phyloP scores from a whole-genome alignment of 805 yeast genomes.

The Candida golubevii region DNA sequence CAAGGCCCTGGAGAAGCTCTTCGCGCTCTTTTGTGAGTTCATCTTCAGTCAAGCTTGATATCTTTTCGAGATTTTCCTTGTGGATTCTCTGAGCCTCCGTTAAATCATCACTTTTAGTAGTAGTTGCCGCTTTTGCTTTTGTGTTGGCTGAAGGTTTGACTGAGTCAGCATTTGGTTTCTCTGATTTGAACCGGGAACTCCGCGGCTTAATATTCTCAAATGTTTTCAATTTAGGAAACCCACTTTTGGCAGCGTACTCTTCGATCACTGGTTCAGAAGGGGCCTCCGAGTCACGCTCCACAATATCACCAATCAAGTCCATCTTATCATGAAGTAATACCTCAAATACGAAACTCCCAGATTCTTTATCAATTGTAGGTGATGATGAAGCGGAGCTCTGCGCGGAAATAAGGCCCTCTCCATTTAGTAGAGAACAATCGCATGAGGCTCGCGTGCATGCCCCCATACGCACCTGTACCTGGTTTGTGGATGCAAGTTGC shows the following conservation, averaged over 20 bases:
- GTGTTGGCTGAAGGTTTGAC: not conserved
- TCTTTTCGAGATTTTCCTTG: constrained; percentile 61
- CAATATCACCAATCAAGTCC: constrained; percentile 71
- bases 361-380: no score
- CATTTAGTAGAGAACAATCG: no score
- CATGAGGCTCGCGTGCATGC: no score
- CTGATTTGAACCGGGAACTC: constrained; percentile 9
- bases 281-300: constrained; percentile 50
- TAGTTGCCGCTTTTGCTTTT: not conserved
- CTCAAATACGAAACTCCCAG: no score
- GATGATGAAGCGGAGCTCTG: no score
- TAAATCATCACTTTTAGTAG: not conserved
- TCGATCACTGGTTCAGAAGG: constrained; percentile 22
- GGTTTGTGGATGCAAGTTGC: constrained; percentile 10
- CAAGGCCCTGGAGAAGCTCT: constrained; percentile 62
- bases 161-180: not conserved
- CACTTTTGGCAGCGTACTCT: constrained; percentile 16
- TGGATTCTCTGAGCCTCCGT: constrained; percentile 73
- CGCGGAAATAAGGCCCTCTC: no score
- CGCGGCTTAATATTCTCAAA: constrained; percentile 23
- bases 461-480: not conserved
- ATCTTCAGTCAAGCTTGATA: constrained; percentile 59
- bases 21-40: constrained; percentile 62
- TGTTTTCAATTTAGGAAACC: constrained; percentile 33
- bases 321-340: constrained; percentile 24